A percentile compares a stretch with the other conserved stretches of the same genome.
Evolutionary conservation across 2,329 filamentous ascomycete genomes (phyloP).

Genomic region (Fusarium denticulatum): DNA sequence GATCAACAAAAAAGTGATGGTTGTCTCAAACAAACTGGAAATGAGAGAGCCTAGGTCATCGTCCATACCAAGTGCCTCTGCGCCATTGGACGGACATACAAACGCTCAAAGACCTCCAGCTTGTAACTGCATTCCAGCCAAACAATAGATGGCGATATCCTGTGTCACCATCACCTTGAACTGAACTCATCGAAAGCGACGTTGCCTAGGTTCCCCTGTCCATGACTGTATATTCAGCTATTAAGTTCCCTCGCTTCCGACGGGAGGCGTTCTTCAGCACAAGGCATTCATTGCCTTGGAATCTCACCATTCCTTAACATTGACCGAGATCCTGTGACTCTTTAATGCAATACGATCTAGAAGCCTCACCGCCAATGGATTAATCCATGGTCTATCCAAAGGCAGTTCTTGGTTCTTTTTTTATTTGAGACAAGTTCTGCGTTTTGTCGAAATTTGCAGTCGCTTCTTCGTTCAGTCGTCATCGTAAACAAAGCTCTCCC

Average conservation of each 20-base stretch:
- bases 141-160: not conserved
- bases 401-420: not conserved
- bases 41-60: not conserved
- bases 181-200: not conserved
- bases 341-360: not conserved
- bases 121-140: conserved; percentile 23
- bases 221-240: conserved; percentile 13
- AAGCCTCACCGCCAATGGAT: not conserved
- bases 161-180: not conserved
- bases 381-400: not conserved
- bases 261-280: conserved; percentile 19
- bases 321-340: not conserved
- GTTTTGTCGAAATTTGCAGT: not conserved
- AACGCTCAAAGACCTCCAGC: conserved; percentile 11
- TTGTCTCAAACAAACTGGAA: conserved; percentile 22
- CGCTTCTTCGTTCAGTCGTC: not conserved
- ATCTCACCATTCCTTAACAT: not conserved
- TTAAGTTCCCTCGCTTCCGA: not conserved
- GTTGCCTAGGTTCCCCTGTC: conserved; percentile 30
- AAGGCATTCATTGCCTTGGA: not conserved
- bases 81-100: conserved; percentile 14
- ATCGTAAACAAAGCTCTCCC: not conserved
- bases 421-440: not conserved
- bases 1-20: conserved; percentile 3
- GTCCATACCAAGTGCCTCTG: conserved; percentile 18